These are phyloP conservation scores for Bipolaris gigantea DNA, from an alignment of 2,329 filamentous ascomycete species.

Conservation along the genomic window DNA sequence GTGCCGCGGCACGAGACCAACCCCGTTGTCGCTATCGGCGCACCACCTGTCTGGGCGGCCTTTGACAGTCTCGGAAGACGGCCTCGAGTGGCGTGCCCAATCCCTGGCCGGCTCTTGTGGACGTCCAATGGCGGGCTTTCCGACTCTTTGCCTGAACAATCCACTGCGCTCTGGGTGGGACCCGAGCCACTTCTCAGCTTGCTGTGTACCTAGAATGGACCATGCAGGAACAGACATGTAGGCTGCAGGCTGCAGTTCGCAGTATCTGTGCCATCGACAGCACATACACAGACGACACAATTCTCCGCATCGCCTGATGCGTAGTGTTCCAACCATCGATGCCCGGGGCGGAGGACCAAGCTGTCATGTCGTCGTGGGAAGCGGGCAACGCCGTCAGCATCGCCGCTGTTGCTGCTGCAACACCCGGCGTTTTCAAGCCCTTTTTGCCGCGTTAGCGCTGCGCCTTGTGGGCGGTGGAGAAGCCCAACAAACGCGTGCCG, in stretches of 20 bases:
- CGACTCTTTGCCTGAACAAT: background rate
- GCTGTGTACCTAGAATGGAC: background rate
- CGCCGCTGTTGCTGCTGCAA: constrained; percentile 17
- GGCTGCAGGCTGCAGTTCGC: background rate
- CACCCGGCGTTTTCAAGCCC: constrained; percentile 15
- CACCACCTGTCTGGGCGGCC: background rate
- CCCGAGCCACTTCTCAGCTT: constrained; percentile 3
- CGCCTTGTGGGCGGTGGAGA: constrained; percentile 10
- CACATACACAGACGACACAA: background rate
- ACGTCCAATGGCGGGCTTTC: constrained; percentile 13
- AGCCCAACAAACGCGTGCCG: constrained; percentile 23
- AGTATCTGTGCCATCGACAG: background rate
- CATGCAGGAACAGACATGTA: background rate
- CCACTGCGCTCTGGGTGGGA: constrained; percentile 1
- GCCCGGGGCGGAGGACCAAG: constrained; percentile 1
- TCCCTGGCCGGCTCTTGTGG: background rate
- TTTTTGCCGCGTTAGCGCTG: constrained; percentile 12
- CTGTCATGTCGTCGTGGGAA: constrained; percentile 8
- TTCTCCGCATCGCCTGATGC: constrained; percentile 3
- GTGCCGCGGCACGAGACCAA: background rate
- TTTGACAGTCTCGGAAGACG: background rate
- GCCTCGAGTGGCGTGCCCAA: constrained; percentile 1
- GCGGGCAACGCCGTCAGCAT: constrained; percentile 11
- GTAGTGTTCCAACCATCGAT: background rate
- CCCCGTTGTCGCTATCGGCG: background rate